These are phyloP conservation scores for Metarhizium brunneum DNA, from an alignment of 2,329 filamentous ascomycete genomes.

Conservation along the genomic window DNA sequence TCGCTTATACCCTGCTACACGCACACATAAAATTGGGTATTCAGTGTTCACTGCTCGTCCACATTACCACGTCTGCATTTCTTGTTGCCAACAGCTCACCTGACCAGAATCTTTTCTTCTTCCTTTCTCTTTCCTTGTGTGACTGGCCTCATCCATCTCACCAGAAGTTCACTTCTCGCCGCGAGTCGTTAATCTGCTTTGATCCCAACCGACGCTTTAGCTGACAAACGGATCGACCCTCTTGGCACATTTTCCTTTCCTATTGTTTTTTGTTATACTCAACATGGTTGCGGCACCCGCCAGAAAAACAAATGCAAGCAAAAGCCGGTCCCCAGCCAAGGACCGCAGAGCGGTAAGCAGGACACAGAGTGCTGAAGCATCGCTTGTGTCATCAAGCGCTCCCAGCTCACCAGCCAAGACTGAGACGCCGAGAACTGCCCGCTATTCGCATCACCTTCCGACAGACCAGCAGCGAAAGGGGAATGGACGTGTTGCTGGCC, in stretches of 20 bases:
- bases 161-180: not conserved
- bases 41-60: not conserved
- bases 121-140: not conserved
- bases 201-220: not conserved
- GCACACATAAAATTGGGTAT: not conserved
- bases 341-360: conserved; percentile 7
- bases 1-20: not conserved
- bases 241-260: not conserved
- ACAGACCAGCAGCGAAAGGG: conserved; percentile 15
- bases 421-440: conserved; percentile 8
- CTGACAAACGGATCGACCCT: not conserved
- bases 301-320: conserved; percentile 10
- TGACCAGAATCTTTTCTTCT: not conserved
- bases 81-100: not conserved
- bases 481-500: conserved; percentile 23
- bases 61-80: not conserved
- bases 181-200: not conserved
- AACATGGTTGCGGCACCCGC: conserved; percentile 6
- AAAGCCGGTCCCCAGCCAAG: conserved; percentile 8
- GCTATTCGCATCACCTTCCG: conserved; percentile 16
- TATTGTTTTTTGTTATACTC: not conserved
- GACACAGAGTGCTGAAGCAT: conserved; percentile 6
- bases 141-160: not conserved
- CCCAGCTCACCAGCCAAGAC: conserved; percentile 5
- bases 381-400: not conserved